Base-by-base conservation (phyloP, 495 filamentous ascomycete genomes). In the Aspergillus incahuasiensis region DNA sequence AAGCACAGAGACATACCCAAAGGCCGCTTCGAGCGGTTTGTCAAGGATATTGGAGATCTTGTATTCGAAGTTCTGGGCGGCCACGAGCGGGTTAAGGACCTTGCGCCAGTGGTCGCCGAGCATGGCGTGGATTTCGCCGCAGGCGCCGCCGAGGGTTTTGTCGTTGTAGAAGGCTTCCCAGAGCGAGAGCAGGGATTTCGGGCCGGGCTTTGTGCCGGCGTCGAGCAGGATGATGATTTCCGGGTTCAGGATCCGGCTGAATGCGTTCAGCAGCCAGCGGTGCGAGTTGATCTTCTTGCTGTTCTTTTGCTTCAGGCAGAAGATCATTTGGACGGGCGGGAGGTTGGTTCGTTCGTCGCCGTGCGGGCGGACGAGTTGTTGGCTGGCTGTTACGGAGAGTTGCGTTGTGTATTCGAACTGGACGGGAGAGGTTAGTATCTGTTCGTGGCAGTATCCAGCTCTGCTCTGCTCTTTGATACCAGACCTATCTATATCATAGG, bases 281-380 rank as follows among this genome's bases (percentile, higher is more conserved):
- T 98, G 94, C 39, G 94, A 97, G 76, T 98, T 98, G 79, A 98
- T 98, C 82, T 98, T 98, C 76, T 98, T 97, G 78, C 82, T 92
- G 78, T 98, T 98, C 77, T 95, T 91, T 73, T 96, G 91, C 76
- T 98, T 98, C 59, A 98, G 72, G 65, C 94, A 98, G 77, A 98
- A 97, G 62, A 98, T 94, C 83, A 97, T 91, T 77, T 98, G 94
- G 21, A 96, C 91, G 0, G 94, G 94, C 9, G 94, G 92, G 18
- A 98, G 82, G 15, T 88, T 95, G 60, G 75, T 81, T n/a, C 89
- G 77, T 48, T 85, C 82, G 61, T 92, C 90, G 51, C 91, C 91
- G 22, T 86, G 82, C 5, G 94, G 94, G 6, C 94, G 87, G 66
- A 97, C 90, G 59, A 98, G 83, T 75, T 96, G 92, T 74, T 97